phyloP scores from a whole-genome alignment of 306 rosid species.

The Rosa persica region DNA sequence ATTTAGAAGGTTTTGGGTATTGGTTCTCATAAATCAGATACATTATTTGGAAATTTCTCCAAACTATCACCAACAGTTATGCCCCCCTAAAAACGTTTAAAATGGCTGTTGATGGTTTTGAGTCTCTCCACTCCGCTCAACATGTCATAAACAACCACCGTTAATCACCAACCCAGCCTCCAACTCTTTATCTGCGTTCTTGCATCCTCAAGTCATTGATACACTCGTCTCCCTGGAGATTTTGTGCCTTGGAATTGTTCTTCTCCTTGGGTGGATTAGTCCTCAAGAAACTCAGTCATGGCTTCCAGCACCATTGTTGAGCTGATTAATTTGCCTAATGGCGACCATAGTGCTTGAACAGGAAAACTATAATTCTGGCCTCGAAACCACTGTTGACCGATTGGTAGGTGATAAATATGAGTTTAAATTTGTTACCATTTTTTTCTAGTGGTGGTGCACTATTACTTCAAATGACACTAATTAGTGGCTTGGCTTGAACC shows the following conservation, averaged over 20 bases:
- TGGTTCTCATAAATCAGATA: no score
- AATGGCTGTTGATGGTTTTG: neutral
- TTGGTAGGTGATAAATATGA: conserved; percentile 44
- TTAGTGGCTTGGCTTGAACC: conserved; percentile 33
- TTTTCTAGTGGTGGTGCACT: neutral
- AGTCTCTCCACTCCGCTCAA: neutral
- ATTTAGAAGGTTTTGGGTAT: no score
- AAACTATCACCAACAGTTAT: neutral
- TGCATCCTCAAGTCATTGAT: conserved; percentile 28
- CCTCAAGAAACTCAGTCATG: conserved; percentile 20
- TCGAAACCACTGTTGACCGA: conserved; percentile 58
- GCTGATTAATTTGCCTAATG: conserved; percentile 19
- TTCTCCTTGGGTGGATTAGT: conserved; percentile 21
- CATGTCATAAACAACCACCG: conserved; percentile 31
- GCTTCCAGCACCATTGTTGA: conserved; percentile 39
- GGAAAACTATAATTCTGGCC: conserved; percentile 29
- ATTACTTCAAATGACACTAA: neutral
- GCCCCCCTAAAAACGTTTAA: neutral
- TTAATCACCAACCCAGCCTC: conserved; percentile 24
- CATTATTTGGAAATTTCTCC: neutral
- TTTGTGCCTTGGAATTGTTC: conserved; percentile 11
- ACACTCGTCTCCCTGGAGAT: conserved; percentile 25
- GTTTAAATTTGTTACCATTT: neutral
- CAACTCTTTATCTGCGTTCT: neutral
- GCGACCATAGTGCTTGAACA: conserved; percentile 19